Percentiles rank a stretch among this genome's conserved stretches.
phyloP scores from a whole-genome alignment of 2,329 filamentous ascomycete genomes.

The Diplocarpon mali region DNA sequence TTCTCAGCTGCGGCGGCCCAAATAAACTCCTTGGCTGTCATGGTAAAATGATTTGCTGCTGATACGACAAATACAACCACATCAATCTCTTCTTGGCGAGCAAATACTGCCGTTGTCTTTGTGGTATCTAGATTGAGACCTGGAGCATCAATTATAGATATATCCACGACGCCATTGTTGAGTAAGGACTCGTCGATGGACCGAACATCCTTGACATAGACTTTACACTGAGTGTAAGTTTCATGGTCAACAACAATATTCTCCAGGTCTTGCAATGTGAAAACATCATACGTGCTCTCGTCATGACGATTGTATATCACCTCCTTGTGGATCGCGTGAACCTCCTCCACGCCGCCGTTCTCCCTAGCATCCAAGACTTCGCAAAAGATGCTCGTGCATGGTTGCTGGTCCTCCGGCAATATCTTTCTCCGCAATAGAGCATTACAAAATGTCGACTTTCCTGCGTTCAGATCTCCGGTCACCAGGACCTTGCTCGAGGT shows the following conservation, averaged over 20 bases:
- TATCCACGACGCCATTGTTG: conserved; percentile 96
- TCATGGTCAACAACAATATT: conserved; percentile 82
- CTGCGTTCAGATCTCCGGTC: conserved; percentile 91
- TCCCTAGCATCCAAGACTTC: conserved; percentile 89
- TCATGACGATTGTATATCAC: conserved; percentile 74
- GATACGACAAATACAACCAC: conserved; percentile 98
- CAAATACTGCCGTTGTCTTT: conserved; percentile 95
- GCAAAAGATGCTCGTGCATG: conserved; percentile 96
- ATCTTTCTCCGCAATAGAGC: conserved; percentile 88
- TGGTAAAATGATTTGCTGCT: conserved; percentile 93
- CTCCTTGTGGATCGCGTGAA: conserved; percentile 85
- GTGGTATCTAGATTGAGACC: conserved; percentile 92
- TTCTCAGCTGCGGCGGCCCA: conserved; percentile 92
- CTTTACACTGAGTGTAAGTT: conserved; percentile 87
- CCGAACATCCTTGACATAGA: conserved; percentile 86
- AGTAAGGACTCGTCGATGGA: conserved; percentile 85
- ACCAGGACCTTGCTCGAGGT: conserved; percentile 94
- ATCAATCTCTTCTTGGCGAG: conserved; percentile 94
- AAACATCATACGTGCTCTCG: conserved; percentile 89
- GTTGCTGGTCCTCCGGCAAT: conserved; percentile 91
- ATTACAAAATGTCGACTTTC: conserved; percentile 98
- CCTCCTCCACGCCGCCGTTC: conserved; percentile 85
- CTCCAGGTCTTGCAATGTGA: conserved; percentile 65
- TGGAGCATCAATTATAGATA: conserved; percentile 91
- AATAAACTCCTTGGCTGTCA: conserved; percentile 96